Evolutionary conservation across 2,329 filamentous ascomycete genomes (phyloP).

Genomic region (Talaromyces islandicus): DNA sequence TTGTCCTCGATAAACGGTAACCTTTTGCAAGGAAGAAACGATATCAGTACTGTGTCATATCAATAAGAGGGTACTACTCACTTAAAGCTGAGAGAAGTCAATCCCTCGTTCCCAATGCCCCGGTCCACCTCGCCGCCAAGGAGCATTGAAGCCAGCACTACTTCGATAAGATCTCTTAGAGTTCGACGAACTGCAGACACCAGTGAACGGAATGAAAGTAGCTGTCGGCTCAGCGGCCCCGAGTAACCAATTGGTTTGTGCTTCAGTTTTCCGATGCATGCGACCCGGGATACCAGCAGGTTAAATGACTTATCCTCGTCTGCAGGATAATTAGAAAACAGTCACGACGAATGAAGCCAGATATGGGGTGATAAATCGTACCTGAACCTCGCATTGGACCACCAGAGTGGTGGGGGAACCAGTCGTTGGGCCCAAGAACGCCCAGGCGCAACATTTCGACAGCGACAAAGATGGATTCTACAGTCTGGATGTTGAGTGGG

Average conservation of each 20-base stretch:
- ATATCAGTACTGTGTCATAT: neutral
- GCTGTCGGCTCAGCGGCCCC: conserved; percentile 82
- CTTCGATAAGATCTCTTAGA: conserved; percentile 78
- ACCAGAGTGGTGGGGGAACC: conserved; percentile 53
- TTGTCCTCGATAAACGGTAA: conserved; percentile 42
- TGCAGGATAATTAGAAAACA: conserved; percentile 29
- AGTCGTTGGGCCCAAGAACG: conserved; percentile 66
- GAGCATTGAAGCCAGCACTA: conserved; percentile 72
- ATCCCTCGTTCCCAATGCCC: conserved; percentile 52
- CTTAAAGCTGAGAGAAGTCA: conserved; percentile 65
- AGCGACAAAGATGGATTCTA: conserved; percentile 70
- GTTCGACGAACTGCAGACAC: conserved; percentile 72
- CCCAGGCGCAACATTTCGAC: conserved; percentile 79
- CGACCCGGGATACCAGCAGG: conserved; percentile 78
- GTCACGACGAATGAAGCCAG: neutral
- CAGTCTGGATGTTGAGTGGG: conserved; percentile 1
- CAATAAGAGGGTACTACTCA: conserved; percentile 42
- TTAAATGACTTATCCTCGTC: conserved; percentile 73
- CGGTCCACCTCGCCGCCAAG: conserved; percentile 73
- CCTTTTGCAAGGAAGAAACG: conserved; percentile 17
- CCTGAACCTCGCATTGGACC: conserved; percentile 54
- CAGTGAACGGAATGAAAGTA: conserved; percentile 80
- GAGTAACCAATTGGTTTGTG: conserved; percentile 89
- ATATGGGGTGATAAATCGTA: conserved; percentile 14
- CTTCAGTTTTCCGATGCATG: conserved; percentile 72